These are phyloP conservation scores for Boletus reticuloceps DNA, from an alignment of 768 basidiomycete genomes.

Conservation along the genomic window DNA sequence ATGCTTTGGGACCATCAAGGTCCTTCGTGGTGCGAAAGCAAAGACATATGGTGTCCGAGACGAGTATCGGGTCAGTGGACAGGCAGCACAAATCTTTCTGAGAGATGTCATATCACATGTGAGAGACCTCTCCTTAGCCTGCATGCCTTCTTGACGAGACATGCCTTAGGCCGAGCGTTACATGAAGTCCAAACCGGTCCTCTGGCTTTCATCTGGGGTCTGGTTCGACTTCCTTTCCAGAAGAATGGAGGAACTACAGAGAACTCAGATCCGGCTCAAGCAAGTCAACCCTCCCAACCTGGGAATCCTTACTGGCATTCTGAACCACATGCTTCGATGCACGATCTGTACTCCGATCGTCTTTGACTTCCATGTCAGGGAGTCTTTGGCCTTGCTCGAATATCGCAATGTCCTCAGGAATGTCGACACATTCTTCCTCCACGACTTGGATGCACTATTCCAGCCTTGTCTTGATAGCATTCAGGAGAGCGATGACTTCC, in stretches of 20 bases:
- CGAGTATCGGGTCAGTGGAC: not conserved
- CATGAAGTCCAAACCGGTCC: not conserved
- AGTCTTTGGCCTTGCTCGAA: not conserved
- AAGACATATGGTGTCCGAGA: not conserved
- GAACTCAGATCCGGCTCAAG: not conserved
- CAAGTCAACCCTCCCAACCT: conserved; percentile 7
- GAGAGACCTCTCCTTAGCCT: too few species aligned
- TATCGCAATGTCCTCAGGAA: not conserved
- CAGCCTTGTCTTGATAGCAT: not conserved
- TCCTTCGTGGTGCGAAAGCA: not conserved
- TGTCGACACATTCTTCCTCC: not conserved
- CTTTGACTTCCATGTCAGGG: conserved; percentile 1
- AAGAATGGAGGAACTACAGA: not conserved
- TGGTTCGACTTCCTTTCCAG: conserved; percentile 1
- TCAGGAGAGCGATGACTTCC: not conserved
- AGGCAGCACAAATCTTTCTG: not conserved
- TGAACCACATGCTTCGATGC: conserved; percentile 6
- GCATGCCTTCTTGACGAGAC: too few species aligned
- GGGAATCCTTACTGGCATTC: conserved; percentile 4
- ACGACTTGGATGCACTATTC: not conserved
- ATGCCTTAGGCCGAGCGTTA: not conserved
- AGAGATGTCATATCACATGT: not conserved
- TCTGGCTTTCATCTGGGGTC: conserved; percentile 1
- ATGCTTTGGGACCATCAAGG: not conserved
- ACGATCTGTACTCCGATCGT: not conserved